A percentile compares a stretch with the other conserved stretches of the same genome.
phyloP scores from a whole-genome alignment of 306 rosid genomes.

The Adenanthera pavonina region DNA sequence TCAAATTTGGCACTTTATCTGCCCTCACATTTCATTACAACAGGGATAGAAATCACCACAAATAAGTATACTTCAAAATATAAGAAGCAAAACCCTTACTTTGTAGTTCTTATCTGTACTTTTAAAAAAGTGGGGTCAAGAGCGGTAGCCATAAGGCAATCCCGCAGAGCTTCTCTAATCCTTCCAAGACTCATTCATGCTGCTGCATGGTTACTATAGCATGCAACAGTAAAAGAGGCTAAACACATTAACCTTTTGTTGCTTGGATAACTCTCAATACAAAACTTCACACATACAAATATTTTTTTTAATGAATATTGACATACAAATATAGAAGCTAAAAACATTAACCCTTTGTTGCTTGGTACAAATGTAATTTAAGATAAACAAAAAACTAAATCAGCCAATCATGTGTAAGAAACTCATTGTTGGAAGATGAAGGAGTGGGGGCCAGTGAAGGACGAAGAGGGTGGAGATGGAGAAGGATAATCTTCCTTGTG shows the following conservation, averaged over 20 bases:
- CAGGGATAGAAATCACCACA: slow-evolving; percentile 8
- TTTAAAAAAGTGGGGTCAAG: slow-evolving; percentile 81
- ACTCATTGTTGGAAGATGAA: too few species aligned
- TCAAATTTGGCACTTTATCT: slow-evolving; percentile 67
- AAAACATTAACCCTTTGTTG: slow-evolving; percentile 3
- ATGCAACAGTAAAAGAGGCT: slow-evolving; percentile 66
- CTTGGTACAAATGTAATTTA: slow-evolving; percentile 1
- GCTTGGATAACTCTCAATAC: too few species aligned
- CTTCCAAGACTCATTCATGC: slow-evolving; percentile 76
- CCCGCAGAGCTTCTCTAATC: slow-evolving; percentile 84
- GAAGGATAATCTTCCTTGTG: too few species aligned
- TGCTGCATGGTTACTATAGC: slow-evolving; percentile 92
- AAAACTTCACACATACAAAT: background rate
- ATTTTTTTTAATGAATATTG: too few species aligned
- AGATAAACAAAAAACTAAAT: background rate
- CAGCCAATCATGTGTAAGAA: too few species aligned
- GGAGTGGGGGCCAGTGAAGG: too few species aligned
- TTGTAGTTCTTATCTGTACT: slow-evolving; percentile 82
- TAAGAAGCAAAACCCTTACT: slow-evolving; percentile 59
- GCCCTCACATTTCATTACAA: slow-evolving; percentile 9
- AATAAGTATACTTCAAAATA: slow-evolving; percentile 24
- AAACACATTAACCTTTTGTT: too few species aligned
- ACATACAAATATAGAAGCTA: background rate
- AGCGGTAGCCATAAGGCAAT: slow-evolving; percentile 66
- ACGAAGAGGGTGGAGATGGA: too few species aligned